Percentiles rank a stretch among this genome's conserved stretches.
Conservation (phyloP, 176 grass and related monocot species). For the Luzula sylvatica region DNA sequence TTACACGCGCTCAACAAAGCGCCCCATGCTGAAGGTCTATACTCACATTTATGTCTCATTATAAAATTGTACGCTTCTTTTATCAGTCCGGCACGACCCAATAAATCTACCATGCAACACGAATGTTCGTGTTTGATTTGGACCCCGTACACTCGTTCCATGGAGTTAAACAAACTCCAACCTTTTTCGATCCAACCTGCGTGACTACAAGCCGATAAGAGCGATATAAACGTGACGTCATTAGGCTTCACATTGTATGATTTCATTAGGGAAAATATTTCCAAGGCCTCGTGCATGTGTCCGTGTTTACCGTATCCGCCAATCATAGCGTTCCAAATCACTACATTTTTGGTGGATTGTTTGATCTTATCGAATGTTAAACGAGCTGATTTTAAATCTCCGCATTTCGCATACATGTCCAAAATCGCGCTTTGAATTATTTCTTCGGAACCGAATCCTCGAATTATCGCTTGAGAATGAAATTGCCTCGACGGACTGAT, state of each 20-base stretch:
- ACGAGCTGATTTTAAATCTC: constrained; percentile 21
- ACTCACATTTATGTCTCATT: constrained; percentile 9
- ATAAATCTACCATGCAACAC: constrained; percentile 44
- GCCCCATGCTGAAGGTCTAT: constrained; percentile 27
- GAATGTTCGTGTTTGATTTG: constrained; percentile 28
- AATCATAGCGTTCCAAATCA: constrained; percentile 45
- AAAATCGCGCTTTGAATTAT: constrained; percentile 26
- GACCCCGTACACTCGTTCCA: constrained; percentile 22
- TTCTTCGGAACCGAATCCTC: constrained; percentile 25
- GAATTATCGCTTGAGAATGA: constrained; percentile 29
- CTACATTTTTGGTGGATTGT: constrained; percentile 16
- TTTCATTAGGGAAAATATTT: constrained; percentile 26
- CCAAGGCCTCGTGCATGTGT: constrained; percentile 24
- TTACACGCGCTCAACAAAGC: constrained; percentile 35
- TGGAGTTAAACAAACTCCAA: constrained; percentile 27
- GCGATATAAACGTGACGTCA: constrained; percentile 37
- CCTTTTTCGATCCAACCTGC: constrained; percentile 25
- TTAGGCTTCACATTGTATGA: constrained; percentile 16
- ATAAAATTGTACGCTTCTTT: constrained; percentile 33
- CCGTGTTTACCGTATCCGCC: constrained; percentile 40
- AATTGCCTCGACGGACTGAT: constrained; percentile 32
- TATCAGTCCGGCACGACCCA: constrained; percentile 33
- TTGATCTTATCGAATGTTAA: constrained; percentile 19
- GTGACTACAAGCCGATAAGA: constrained; percentile 45
- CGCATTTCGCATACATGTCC: constrained; percentile 45